Conservation (phyloP, 129 eudicot genomes). For the Oenanthe sinensis region DNA sequence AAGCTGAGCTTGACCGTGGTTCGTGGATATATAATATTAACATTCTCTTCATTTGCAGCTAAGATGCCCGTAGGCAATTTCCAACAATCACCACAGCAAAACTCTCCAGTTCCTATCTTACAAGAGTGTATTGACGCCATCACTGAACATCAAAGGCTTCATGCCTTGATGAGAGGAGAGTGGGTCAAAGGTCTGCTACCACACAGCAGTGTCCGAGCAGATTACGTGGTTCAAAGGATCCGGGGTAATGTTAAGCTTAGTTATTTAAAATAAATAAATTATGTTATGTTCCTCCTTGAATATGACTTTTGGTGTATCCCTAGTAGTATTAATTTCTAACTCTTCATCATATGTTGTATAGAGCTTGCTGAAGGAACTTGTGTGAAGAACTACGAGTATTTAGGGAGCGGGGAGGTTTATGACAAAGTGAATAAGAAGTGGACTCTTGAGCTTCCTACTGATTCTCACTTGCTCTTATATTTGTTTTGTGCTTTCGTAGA, state of each 20-base stretch:
- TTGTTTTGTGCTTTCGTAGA: slow-evolving; percentile 88
- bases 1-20: not conserved
- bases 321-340: not conserved
- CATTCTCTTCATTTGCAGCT: slow-evolving; percentile 37
- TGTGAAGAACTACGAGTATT: slow-evolving; percentile 68
- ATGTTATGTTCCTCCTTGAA: not conserved
- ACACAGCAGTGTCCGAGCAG: slow-evolving; percentile 73
- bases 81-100: slow-evolving; percentile 56
- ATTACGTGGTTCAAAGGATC: slow-evolving; percentile 72
- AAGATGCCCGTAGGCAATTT: slow-evolving; percentile 33
- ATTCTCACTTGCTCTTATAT: slow-evolving; percentile 80
- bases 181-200: slow-evolving; percentile 93
- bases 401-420: slow-evolving; percentile 47
- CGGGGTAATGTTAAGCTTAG: slow-evolving; percentile 33
- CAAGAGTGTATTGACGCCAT: slow-evolving; percentile 86
- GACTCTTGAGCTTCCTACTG: slow-evolving; percentile 79
- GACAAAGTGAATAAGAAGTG: slow-evolving; percentile 71
- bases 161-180: slow-evolving; percentile 82
- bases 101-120: slow-evolving; percentile 34
- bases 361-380: slow-evolving; percentile 95
- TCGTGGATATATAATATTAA: not conserved
- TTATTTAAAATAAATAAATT: not conserved
- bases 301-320: slow-evolving; percentile 8
- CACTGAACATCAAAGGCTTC: slow-evolving; percentile 85
- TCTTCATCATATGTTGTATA: slow-evolving; percentile 24